Evolutionary conservation across 2,329 filamentous ascomycete genomes (phyloP), one percentile per base, ranked within the genome.

Genomic region (Arthroderma uncinatum): DNA sequence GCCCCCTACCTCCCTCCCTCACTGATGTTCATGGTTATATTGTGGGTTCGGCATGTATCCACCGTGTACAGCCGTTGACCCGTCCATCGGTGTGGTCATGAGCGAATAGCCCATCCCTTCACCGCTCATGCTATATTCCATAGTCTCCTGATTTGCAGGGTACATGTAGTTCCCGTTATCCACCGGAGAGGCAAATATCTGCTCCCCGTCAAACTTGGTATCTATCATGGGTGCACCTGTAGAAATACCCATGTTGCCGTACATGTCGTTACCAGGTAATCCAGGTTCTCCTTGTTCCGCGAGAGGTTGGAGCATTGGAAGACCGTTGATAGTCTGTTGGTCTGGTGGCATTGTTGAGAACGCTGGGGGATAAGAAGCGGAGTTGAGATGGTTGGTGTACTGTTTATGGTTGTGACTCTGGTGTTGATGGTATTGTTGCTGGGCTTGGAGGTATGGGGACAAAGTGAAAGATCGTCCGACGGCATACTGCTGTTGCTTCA

Each of bases 121-220:
- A 52, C 19, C 33, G 14, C 16, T 34, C 36, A 30, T 23, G 33
- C 12, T 28, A 21, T 53, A 53, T 23, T 30, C 36, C 16, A 53
- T 37, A 2, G 12, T 7, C 33, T 23, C 33, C 21, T 36, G 30
- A 7, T 25, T 21, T 16, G 25, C 10, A 10, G 50, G 16, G 23
- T 53, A 53, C 33, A 53, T 53, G 10, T 37, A 53, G 30, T 30
- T 10, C 23, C 30, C 39, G 25, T 55, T 55, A 44, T 55, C 53
- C 4, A 55, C 39, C 21, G 53, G 53, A 28, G 53, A 55, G 23
- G 53, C 37, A 19, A 42, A 55, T 2, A 55, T 21, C 39, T 12
- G 53, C 16, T 44, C 36, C 10, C 39, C 53, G 4, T 55, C 36
- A 19, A 44, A 55, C 36, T 33, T 55, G 6, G 53, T 40, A 16